Conservation (phyloP, 768 basidiomycete species). For the Suillus hirtellus region DNA sequence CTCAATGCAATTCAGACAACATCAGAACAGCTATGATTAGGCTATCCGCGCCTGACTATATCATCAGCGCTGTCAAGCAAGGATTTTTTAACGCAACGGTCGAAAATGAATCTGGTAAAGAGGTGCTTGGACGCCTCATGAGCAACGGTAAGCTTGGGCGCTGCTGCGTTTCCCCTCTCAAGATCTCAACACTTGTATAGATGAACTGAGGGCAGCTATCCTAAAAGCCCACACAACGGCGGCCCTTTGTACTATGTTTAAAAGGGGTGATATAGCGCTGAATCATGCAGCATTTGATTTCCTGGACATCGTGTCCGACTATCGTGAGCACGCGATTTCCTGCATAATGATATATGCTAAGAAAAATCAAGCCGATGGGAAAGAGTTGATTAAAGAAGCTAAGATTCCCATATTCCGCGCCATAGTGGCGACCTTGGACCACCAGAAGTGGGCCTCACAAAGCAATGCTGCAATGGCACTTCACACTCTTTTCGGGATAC, state of each 20-base stretch:
- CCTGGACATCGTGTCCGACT: constrained; percentile 8
- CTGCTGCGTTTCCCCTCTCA: background rate
- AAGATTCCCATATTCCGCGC: background rate
- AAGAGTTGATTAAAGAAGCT: background rate
- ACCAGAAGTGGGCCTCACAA: background rate
- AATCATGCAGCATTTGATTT: constrained; percentile 7
- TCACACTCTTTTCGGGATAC: background rate
- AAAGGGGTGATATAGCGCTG: background rate
- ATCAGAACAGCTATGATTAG: constrained; percentile 2
- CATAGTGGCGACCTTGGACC: background rate
- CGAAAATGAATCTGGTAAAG: constrained; percentile 11
- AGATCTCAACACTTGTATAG: background rate
- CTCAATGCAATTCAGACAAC: background rate
- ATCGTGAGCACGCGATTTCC: constrained; percentile 1
- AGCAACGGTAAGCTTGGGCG: constrained; percentile 2
- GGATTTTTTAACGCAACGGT: constrained; percentile 3
- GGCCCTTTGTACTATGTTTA: constrained; percentile 7
- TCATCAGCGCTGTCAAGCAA: constrained; percentile 3
- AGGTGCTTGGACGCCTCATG: constrained; percentile 5
- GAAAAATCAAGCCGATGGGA: background rate
- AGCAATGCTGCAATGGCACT: constrained; percentile 1
- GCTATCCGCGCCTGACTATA: constrained; percentile 2
- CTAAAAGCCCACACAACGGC: background rate
- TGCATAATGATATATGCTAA: background rate
- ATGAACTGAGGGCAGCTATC: constrained; percentile 11